Evolutionary conservation across 768 basidiomycete genomes (phyloP).

Genomic region (Rhodosporidiobolus odoratus): DNA sequence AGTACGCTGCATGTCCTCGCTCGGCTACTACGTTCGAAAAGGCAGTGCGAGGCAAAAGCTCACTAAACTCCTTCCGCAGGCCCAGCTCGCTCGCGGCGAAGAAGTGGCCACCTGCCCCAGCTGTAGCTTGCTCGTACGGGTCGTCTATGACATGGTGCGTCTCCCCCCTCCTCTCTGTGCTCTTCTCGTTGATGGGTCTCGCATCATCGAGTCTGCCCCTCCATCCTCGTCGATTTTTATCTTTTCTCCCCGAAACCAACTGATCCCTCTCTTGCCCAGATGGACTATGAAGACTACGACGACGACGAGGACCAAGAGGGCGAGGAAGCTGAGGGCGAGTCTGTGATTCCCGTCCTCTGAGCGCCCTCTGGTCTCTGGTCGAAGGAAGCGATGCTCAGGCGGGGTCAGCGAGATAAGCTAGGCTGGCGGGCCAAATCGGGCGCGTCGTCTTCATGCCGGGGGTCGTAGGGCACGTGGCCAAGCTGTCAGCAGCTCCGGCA

Average conservation of each 20-base stretch:
- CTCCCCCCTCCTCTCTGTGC: constrained; percentile 8
- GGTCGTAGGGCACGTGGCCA: too few relatives aligned
- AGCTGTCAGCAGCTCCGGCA: too few relatives aligned
- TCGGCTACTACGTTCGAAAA: background rate
- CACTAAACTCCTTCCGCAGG: constrained; percentile 59
- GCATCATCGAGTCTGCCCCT: constrained; percentile 28
- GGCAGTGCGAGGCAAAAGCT: too few relatives aligned
- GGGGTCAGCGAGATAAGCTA: background rate
- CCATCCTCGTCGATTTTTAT: constrained; percentile 10
- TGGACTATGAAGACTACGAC: constrained; percentile 78
- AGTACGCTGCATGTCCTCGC: constrained; percentile 12
- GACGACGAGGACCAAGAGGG: constrained; percentile 52
- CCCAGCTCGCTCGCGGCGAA: constrained; percentile 79
- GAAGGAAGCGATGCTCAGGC: background rate
- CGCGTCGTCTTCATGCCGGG: background rate
- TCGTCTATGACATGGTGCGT: constrained; percentile 90
- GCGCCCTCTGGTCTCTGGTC: background rate
- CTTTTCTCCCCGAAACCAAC: background rate
- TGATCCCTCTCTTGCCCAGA: constrained; percentile 48
- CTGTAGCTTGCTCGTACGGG: constrained; percentile 85
- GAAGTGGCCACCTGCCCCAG: constrained; percentile 95
- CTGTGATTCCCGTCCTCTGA: constrained; percentile 10
- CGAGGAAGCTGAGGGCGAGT: constrained; percentile 44
- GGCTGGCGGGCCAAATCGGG: background rate
- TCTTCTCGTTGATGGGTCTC: constrained; percentile 32